Conservation (phyloP, 1,139 yeast genomes). For the Scheffersomyces stambukii region DNA sequence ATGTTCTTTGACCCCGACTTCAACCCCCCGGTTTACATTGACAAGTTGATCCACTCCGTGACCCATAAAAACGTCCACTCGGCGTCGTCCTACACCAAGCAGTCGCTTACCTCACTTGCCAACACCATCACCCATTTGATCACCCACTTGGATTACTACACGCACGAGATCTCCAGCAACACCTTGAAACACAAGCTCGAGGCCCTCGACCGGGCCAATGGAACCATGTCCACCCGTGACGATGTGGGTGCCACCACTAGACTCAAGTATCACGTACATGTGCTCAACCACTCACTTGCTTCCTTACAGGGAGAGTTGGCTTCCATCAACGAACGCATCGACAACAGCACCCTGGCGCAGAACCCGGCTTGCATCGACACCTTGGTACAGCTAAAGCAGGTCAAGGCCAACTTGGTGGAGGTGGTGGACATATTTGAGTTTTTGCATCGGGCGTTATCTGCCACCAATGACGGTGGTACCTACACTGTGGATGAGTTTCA, state of each 20-base stretch:
- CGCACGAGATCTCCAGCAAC: conserved; percentile 51
- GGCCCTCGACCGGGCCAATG: conserved; percentile 21
- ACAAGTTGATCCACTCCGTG: conserved; percentile 32
- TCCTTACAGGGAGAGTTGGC: conserved; percentile 50
- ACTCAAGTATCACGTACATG: conserved; percentile 59
- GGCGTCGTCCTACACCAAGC: conserved; percentile 18
- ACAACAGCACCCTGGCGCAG: conserved; percentile 12
- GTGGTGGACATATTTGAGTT: conserved; percentile 45
- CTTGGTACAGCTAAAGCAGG: conserved; percentile 38
- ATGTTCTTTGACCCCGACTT: conserved; percentile 44
- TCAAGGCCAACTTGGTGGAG: conserved; percentile 39
- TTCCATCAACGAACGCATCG: conserved; percentile 19
- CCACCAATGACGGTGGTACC: conserved; percentile 1
- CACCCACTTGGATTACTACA: conserved; percentile 58
- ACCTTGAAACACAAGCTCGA: conserved; percentile 42
- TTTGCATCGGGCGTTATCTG: conserved; percentile 20
- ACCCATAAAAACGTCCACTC: conserved; percentile 13
- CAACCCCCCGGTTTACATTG: conserved; percentile 33
- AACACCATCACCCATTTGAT: conserved; percentile 36
- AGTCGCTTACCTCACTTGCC: conserved; percentile 23
- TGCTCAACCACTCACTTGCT: conserved; percentile 53
- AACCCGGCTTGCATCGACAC: conserved; percentile 28
- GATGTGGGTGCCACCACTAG: conserved; percentile 18
- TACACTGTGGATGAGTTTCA: conserved; percentile 27
- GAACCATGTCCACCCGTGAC: conserved; percentile 11